Percentiles rank a stretch among this genome's conserved stretches.
Evolutionary conservation across 345 rosid species (phyloP).

Genomic region (Dimocarpus longan): DNA sequence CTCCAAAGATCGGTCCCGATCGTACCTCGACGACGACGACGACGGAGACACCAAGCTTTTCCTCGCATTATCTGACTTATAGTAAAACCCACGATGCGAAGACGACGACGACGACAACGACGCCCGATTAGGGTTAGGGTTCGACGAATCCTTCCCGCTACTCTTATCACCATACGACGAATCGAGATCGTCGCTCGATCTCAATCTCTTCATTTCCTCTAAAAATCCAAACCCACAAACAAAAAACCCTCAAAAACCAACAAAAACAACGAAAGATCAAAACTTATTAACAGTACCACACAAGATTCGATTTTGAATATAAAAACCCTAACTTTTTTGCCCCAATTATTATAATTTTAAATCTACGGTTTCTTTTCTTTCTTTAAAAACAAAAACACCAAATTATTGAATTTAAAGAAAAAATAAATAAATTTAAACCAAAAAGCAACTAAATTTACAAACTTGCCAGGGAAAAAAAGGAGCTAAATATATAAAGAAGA

Average conservation of each 20-base stretch:
- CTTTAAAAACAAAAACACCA: neutral
- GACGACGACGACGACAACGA: constrained; percentile 50
- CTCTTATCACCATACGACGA: constrained; percentile 53
- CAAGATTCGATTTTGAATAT: neutral
- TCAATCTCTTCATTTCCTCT: constrained; percentile 68
- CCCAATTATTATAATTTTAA: neutral
- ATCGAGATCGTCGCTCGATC: constrained; percentile 83
- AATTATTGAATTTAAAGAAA: neutral
- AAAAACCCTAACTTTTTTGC: constrained; percentile 7
- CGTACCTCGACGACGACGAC: constrained; percentile 56
- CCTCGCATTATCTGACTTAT: constrained; percentile 53
- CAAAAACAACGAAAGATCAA: neutral
- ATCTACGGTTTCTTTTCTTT: neutral
- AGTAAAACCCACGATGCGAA: constrained; percentile 59
- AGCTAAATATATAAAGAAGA: neutral
- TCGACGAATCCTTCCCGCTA: constrained; percentile 40
- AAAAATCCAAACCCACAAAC: neutral
- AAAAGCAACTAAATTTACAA: neutral
- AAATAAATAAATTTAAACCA: neutral
- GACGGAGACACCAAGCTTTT: constrained; percentile 50
- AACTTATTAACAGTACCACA: neutral
- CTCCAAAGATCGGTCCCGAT: constrained; percentile 59
- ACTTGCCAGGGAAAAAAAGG: neutral
- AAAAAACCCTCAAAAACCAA: neutral
- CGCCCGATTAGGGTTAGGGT: constrained; percentile 45